phyloP scores from a whole-genome alignment of 331 rosid species.

The Cydonia oblonga region DNA sequence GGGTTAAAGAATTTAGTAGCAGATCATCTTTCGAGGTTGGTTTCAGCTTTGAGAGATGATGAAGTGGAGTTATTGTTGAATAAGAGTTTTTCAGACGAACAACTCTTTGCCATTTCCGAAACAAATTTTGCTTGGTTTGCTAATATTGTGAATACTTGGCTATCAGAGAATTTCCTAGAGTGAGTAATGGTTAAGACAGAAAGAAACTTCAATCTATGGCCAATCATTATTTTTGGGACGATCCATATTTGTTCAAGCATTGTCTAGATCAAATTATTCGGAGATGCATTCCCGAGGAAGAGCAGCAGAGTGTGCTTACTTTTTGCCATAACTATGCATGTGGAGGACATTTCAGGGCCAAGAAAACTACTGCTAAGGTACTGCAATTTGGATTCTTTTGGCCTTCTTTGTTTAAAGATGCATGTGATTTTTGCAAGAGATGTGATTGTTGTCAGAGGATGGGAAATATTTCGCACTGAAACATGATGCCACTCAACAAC shows the following conservation, averaged over 20 bases:
- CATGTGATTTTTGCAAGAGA: too few species aligned
- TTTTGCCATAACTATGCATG: too few species aligned
- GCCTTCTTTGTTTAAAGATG: too few species aligned
- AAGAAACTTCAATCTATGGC: not conserved
- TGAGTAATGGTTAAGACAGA: too few species aligned
- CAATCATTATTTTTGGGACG: not conserved
- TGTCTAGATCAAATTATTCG: not conserved
- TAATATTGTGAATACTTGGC: not conserved
- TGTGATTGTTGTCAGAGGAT: not conserved
- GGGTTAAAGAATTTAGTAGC: not conserved
- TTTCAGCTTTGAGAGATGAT: not conserved
- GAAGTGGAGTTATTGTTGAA: not conserved
- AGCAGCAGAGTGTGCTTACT: not conserved
- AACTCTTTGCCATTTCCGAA: not conserved
- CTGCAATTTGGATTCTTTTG: too few species aligned
- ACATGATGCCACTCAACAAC: not conserved
- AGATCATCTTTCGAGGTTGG: not conserved
- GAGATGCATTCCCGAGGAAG: not conserved
- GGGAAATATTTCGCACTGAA: not conserved
- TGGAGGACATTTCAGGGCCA: too few species aligned
- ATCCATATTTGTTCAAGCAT: not conserved
- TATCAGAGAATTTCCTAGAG: not conserved
- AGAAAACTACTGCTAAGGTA: too few species aligned
- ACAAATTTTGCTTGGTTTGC: not conserved
- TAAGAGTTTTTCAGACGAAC: not conserved